phyloP scores from a whole-genome alignment of 164 flowering plant genomes.

The Vitis vinifera region ASM3070453v1 NC_081813.1:451001-451500 shows the following conservation, averaged over 20 bases:
- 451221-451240: constrained; percentile 30
- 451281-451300: constrained; percentile 47
- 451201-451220: constrained; percentile 23
- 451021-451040: constrained; percentile 26
- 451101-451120: constrained; percentile 3
- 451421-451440: constrained; percentile 15
- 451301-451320: constrained; percentile 48
- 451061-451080: constrained; percentile 17
- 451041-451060: constrained; percentile 29
- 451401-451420: constrained; percentile 4
- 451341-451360: constrained; percentile 5
- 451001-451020: constrained; percentile 19
- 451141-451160: not conserved
- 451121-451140: not conserved
- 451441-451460: constrained; percentile 28
- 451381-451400: constrained; percentile 13
- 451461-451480: constrained; percentile 90
- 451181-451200: constrained; percentile 8
- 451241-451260: constrained; percentile 44
- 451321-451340: constrained; percentile 23
- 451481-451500: constrained; percentile 95
- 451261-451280: constrained; percentile 50
- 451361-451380: constrained; percentile 8
- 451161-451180: not conserved
- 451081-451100: constrained; percentile 11